Percentiles rank a stretch among this genome's conserved stretches.
phyloP scores from a whole-genome alignment of 768 basidiomycete genomes.

The Leucosporidium yakuticum region DNA sequence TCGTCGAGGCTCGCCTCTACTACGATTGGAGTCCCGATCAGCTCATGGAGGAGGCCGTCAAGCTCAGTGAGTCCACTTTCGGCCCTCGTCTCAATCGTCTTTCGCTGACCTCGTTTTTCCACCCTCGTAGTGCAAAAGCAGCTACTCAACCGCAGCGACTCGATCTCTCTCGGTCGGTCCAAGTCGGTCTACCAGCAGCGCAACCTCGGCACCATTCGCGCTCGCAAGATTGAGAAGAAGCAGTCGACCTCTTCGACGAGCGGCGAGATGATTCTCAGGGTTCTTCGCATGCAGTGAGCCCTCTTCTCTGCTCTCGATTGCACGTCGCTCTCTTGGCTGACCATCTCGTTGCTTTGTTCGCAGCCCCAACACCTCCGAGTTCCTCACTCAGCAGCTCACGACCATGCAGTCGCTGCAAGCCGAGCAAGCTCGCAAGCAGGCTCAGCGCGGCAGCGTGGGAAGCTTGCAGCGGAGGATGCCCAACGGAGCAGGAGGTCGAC shows the following conservation, averaged over 20 bases:
- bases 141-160: conserved; percentile 44
- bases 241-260: conserved; percentile 56
- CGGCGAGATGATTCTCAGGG: conserved; percentile 88
- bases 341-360: background rate
- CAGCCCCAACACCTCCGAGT: conserved; percentile 74
- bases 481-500: background rate
- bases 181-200: conserved; percentile 90
- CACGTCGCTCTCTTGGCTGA: background rate
- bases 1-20: conserved; percentile 64
- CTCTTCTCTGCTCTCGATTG: conserved; percentile 1
- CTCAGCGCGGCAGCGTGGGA: conserved; percentile 16
- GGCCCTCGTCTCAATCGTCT: background rate
- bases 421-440: conserved; percentile 50
- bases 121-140: conserved; percentile 13
- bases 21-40: conserved; percentile 75
- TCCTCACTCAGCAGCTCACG: conserved; percentile 77
- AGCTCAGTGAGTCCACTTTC: conserved; percentile 24
- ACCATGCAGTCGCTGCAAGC: conserved; percentile 75
- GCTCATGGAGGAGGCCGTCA: conserved; percentile 43
- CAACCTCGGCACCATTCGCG: conserved; percentile 91
- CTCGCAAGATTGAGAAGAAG: conserved; percentile 86
- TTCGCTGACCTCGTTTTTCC: background rate
- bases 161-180: conserved; percentile 64
- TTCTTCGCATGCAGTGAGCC: conserved; percentile 71
- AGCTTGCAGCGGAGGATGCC: conserved; percentile 18